A percentile compares a stretch with the other conserved stretches of the same genome.
phyloP scores from a whole-genome alignment of 805 yeast genomes.

The Ogataea methanolica region DNA sequence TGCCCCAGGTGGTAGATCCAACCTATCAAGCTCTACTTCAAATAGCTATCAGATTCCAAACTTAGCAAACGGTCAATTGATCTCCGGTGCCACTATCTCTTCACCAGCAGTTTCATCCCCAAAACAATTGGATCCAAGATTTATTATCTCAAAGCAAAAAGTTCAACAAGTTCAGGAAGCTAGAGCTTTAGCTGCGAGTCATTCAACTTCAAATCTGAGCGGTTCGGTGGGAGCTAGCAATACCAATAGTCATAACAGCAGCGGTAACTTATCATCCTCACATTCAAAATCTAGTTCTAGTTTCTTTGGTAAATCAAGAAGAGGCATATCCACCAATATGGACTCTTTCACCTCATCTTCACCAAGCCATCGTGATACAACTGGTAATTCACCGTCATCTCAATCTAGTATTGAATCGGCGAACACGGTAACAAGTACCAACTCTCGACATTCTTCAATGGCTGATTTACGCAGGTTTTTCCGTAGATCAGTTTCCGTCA shows the following conservation, averaged over 20 bases:
- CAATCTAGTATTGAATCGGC: conserved; percentile 26
- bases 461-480: conserved; percentile 73
- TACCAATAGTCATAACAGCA: not conserved
- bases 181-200: conserved; percentile 23
- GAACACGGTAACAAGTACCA: conserved; percentile 17
- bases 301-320: conserved; percentile 44
- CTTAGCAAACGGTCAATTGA: conserved; percentile 52
- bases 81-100: conserved; percentile 59
- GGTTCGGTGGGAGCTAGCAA: too few relatives aligned
- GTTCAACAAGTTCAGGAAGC: conserved; percentile 53
- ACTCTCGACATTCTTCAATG: conserved; percentile 69
- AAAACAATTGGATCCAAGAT: conserved; percentile 74
- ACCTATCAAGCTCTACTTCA: conserved; percentile 23
- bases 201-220: not conserved
- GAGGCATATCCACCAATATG: conserved; percentile 30
- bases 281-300: conserved; percentile 46
- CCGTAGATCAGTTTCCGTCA: conserved; percentile 38
- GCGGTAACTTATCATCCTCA: conserved; percentile 28
- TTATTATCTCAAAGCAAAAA: conserved; percentile 76
- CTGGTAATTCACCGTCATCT: conserved; percentile 28
- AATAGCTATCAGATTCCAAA: conserved; percentile 38
- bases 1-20: conserved; percentile 58
- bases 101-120: conserved; percentile 61
- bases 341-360: conserved; percentile 29
- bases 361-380: conserved; percentile 31